Base-by-base conservation (phyloP, 2,329 filamentous ascomycete genomes). In the Aspergillus japonicus region DNA sequence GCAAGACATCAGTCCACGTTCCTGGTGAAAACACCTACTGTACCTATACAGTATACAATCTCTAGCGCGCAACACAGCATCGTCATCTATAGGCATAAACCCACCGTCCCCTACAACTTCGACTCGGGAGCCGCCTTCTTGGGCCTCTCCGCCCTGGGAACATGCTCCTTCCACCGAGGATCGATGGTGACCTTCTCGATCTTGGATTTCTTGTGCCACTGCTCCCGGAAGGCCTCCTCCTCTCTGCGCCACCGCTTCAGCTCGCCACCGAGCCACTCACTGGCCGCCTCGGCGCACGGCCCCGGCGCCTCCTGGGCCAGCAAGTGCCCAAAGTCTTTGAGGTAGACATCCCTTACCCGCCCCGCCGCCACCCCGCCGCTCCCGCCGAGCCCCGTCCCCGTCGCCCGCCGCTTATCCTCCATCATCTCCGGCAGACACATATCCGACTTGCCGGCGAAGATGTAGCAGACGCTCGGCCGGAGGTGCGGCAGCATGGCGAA, bases 291-390 rank as follows among this genome's bases (percentile, higher is more conserved):
- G 1, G 91, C 93, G 62, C 88, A 89, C 68, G 85, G 80, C 2
- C 69, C 78, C 0, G 90, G 89, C 44, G 85, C 83, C 75, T 96
- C 92, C 85, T 96, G 90, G 0, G 93, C 89, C 29, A 97, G 85
- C 47, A 97, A 75, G 74, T 98, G 94, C 0, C 93, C 92, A 5
- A 83, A 81, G 0, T 83, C 83, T 29, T 88, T 77, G 7, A 95
- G 75, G 16, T 86, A 79, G 5, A 90, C 82, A 64, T 87, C 82
- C 58, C 80, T 82, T 2, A 96, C 92, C 50, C 86, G 81, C 0
- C 89, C 91, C 12, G 83, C 83, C n/a, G 51, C 89, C 84, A 19
- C 91, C 85, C 75, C 76, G 23, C 77, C 77, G 65, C 76, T 71
- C 49, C 80, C 72, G 29, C 81, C 73, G 52, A 77, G 21, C 47